phyloP scores from a whole-genome alignment of 768 basidiomycete species.

The Tulasnella sp. region DNA sequence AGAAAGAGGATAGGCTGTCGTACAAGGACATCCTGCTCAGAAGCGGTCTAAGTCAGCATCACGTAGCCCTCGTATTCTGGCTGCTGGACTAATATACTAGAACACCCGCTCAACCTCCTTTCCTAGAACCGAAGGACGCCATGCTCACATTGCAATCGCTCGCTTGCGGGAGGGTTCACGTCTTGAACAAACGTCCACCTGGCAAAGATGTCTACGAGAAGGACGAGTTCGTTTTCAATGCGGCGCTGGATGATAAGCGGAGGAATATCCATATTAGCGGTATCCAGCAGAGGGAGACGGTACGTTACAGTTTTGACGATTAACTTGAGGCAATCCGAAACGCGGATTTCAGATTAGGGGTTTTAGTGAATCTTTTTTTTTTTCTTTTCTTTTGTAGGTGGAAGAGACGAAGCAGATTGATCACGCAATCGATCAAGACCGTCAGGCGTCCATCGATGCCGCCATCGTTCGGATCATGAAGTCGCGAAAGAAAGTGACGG shows the following conservation, averaged over 20 bases:
- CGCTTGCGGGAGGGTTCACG: conserved; percentile 81
- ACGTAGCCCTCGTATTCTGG: not conserved
- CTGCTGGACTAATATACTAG: not conserved
- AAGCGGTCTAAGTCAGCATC: conserved; percentile 59
- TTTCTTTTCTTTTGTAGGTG: no score
- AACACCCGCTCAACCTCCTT: not conserved
- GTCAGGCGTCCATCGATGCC: conserved; percentile 77
- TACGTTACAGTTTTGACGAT: conserved; percentile 34
- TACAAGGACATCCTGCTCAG: conserved; percentile 57
- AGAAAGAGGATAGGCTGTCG: conserved; percentile 46
- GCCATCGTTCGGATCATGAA: conserved; percentile 98
- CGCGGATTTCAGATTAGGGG: no score
- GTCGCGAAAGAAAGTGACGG: conserved; percentile 68
- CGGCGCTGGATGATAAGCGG: conserved; percentile 66
- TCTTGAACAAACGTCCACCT: conserved; percentile 66
- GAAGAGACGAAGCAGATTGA: conserved; percentile 82
- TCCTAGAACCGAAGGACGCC: conserved; percentile 56
- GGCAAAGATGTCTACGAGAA: conserved; percentile 65
- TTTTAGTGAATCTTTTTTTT: no score
- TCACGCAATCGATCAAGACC: conserved; percentile 73
- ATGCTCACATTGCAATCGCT: conserved; percentile 83
- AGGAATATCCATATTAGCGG: conserved; percentile 86
- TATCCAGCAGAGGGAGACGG: conserved; percentile 88
- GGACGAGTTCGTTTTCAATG: conserved; percentile 76
- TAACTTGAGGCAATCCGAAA: no score